Evolutionary conservation across 1,139 yeast genomes (phyloP), one percentile per base, ranked within the genome.

Genomic region (Pneumocystis murina): DNA sequence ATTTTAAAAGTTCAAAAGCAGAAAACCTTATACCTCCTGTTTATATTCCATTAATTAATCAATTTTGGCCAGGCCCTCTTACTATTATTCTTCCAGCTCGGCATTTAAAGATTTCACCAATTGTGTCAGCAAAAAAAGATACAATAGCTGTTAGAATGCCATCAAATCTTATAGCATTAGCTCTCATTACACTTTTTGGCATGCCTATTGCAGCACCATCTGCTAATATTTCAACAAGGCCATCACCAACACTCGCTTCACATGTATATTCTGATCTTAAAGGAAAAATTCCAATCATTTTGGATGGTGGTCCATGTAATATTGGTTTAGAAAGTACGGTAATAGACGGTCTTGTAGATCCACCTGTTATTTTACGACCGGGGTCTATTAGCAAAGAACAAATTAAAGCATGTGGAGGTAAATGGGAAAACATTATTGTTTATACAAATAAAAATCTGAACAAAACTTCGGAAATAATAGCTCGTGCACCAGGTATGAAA

Each of bases 401-500:
- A 59, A 84, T 92, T 48, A 75, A 77, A 62, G 66, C 74, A 62
- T 74, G 74, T 54, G 95, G 95, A 0, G 96, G 95, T 0, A 64
- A 64, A 43, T 91, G 97, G 97, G 70, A 74, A 7, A 72, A 83
- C 62, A 80, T 88, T 1, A 74, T 81, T 1, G 76, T 86, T 78
- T 62, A 59, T 24, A 39, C 24, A 60, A 60, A 60, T 58, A 58
- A 58, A 16, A 60, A 38, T 20, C 3, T 1, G 12, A 43, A 33
- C 20, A 39, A 48, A 16, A 14, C 40, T 8, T 70, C 79, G 30
- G 74, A 79, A 62, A 96, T 87, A 70, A 79, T 84, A 0, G 97
- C 91, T 0, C 81, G 87, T 69, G 92, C 98, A 0, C 98, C 98
- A 0, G 98, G 98, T 0, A 92, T 92, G 98, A 92, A 92, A 72